These are phyloP conservation scores for Solanum tacnaense DNA, from an alignment of 257 asterid species.

Conservation along the genomic window DNA sequence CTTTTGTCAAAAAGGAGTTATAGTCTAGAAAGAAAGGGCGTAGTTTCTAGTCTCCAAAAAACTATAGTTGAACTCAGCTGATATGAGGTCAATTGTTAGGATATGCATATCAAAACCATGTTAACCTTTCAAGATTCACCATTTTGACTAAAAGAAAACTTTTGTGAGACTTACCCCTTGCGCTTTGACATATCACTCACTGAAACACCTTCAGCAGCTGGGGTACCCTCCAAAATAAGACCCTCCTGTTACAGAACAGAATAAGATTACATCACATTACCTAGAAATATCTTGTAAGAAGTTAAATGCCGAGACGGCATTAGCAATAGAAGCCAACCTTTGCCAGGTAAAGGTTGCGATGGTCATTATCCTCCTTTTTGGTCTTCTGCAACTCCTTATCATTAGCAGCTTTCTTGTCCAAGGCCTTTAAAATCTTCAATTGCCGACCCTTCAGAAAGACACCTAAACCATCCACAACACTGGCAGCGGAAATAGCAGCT, in stretches of 20 bases:
- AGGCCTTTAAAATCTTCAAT: conserved; percentile 70
- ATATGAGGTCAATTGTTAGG: not conserved
- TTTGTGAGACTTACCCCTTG: conserved; percentile 44
- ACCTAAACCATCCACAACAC: conserved; percentile 44
- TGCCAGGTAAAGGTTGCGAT: conserved; percentile 77
- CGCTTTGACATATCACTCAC: conserved; percentile 75
- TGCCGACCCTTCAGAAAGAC: conserved; percentile 71
- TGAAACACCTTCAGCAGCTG: conserved; percentile 95
- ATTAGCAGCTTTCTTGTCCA: conserved; percentile 75
- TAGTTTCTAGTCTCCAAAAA: not conserved
- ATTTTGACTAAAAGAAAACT: not conserved
- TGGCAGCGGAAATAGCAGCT: conserved; percentile 73
- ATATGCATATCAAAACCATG: not conserved
- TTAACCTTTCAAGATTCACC: not conserved
- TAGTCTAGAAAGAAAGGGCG: not conserved
- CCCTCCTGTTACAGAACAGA: conserved; percentile 62
- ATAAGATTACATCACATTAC: conserved; percentile 3
- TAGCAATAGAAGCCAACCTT: conserved; percentile 40
- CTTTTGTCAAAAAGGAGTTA: not conserved
- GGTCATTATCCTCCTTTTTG: conserved; percentile 61
- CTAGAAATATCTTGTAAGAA: not conserved
- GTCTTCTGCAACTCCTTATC: conserved; percentile 71
- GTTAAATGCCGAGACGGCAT: not conserved
- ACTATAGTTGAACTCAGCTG: not conserved
- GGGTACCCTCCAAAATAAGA: conserved; percentile 64